phyloP scores from a whole-genome alignment of 768 basidiomycete genomes.

The Xerocomus spinulosus region DNA sequence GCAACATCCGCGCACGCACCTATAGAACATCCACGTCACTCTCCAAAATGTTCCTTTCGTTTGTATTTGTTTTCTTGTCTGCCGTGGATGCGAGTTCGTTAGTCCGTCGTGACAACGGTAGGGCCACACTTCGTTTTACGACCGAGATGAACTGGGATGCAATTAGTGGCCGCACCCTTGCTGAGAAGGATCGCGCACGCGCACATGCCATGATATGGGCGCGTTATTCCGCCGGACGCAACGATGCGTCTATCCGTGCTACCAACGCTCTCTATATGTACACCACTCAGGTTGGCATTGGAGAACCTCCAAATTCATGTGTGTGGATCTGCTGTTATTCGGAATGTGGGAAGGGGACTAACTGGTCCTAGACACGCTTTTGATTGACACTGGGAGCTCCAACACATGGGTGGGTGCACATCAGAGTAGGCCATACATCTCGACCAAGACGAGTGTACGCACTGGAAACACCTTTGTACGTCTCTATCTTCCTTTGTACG shows the following conservation, averaged over 20 bases:
- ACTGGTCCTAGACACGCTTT: not conserved
- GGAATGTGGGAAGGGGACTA: not conserved
- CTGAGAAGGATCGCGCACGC: not conserved
- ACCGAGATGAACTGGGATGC: not conserved
- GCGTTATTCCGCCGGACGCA: not conserved
- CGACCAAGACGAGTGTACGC: not conserved
- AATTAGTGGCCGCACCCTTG: not conserved
- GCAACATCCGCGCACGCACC: not conserved
- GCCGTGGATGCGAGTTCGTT: not conserved
- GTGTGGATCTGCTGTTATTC: not conserved
- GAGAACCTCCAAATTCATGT: not conserved
- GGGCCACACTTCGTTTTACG: not conserved
- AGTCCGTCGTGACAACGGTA: not conserved
- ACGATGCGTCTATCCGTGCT: not conserved
- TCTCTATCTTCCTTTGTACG: not conserved
- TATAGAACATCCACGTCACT: not conserved
- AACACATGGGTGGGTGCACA: not conserved
- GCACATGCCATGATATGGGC: not conserved
- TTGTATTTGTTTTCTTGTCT: not conserved
- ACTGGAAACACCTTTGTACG: not conserved
- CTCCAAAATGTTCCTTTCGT: not conserved
- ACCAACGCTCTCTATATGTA: not conserved
- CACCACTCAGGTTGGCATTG: not conserved
- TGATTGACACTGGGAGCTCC: not conserved
- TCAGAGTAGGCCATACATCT: not conserved